Evolutionary conservation across 192 early-diverging fungal genomes (phyloP), one percentile per base, ranked within the genome.

Genomic region (Chytriomyces sp.): DNA sequence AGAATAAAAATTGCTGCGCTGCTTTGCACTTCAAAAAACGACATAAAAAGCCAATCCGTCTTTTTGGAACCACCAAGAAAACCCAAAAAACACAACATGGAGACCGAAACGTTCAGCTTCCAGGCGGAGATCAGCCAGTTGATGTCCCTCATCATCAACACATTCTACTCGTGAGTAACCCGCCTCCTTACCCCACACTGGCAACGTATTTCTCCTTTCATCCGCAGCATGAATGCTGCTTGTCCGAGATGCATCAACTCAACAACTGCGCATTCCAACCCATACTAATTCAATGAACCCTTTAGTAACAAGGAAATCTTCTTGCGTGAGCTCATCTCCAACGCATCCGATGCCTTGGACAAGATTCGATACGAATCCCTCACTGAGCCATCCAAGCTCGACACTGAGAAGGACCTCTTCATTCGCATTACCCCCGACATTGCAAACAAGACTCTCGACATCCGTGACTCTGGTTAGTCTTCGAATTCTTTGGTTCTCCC

Each of bases 111-210:
- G 4, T 96, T 95, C 85, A 89, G 91, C 81, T 97, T 98, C 89
- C 93, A 97, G 91, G 97, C 97, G 93, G 97, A 99, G 91, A 97
- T 99, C 82, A 93, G 93, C 91, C 87, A 88, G 80, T 87, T 99
- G 88, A 99, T 99, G 98, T 94, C 92, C 80, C 92, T 99, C 82
- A 98, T 99, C 91, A 98, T 99, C 92, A 99, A 99, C 92, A 97
- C 98, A 80, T 96, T 99, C 86, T 98, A 98, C 89, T 75, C 79
- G 79, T 80, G 49, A 23, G 73, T 73, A 67, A 53, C 28, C 28
- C 2, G 9, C 67, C 67, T 47, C 45, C 24, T 18, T 9, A 69
- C 46, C 46, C 9, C 26, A 45, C 13, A 46, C 64, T 5, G 57
- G 0, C 53, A 5, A 57, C 5, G 53, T 57, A 3, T 2, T 20